These are phyloP conservation scores for Cutaneotrichosporon sp. DNA, from an alignment of 1,284 basidiomycete species.

Conservation along the genomic window DNA sequence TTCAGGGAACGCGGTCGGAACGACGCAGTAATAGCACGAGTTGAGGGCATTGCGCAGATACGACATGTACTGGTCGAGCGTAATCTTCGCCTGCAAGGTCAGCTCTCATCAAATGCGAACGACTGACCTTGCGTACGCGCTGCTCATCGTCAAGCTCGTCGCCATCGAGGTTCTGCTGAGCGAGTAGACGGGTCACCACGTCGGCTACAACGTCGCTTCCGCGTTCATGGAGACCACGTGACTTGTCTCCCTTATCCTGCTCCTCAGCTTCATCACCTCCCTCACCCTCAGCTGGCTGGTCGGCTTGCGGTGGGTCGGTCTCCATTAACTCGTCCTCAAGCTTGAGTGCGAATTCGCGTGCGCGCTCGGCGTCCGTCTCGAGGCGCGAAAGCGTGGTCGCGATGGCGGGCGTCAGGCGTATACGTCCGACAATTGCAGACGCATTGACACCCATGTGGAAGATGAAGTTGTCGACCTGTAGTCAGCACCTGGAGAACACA, in stretches of 20 bases:
- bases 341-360: conserved; percentile 65
- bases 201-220: conserved; percentile 48
- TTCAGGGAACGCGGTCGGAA: conserved; percentile 84
- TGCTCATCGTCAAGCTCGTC: conserved; percentile 39
- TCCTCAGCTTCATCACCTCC: conserved; percentile 20
- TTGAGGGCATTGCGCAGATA: conserved; percentile 48
- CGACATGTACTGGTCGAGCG: conserved; percentile 41
- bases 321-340: conserved; percentile 65
- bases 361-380: conserved; percentile 71
- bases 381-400: conserved; percentile 74
- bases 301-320: conserved; percentile 29
- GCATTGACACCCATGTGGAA: conserved; percentile 80
- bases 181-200: conserved; percentile 35
- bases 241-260: conserved; percentile 20
- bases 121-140: conserved; percentile 34
- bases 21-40: conserved; percentile 84
- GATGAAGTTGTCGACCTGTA: conserved; percentile 86
- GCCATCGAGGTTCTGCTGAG: conserved; percentile 32
- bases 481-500: conserved; percentile 14
- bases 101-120: neutral
- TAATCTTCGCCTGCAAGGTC: conserved; percentile 43
- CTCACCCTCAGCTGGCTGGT: conserved; percentile 49
- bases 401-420: conserved; percentile 75
- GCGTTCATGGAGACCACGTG: conserved; percentile 34
- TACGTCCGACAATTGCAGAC: conserved; percentile 71